These are phyloP conservation scores for Sphaerulina populicola DNA, from an alignment of 2,329 filamentous ascomycete species.

Conservation along the genomic window DNA sequence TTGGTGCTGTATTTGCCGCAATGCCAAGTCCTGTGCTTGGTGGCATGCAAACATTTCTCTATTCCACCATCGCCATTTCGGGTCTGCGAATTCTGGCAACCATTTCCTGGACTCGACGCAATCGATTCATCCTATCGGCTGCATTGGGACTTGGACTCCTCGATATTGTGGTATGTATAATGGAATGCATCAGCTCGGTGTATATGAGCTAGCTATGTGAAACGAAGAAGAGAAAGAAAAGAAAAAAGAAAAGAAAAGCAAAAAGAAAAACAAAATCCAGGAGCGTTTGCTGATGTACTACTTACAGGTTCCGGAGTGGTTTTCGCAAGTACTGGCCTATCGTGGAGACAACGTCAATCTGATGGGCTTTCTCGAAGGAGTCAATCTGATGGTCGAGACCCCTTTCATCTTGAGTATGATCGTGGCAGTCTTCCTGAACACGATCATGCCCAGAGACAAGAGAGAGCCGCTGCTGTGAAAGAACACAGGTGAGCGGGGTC, in stretches of 20 bases:
- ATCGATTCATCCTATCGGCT: constrained; percentile 59
- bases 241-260: too few species aligned
- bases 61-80: constrained; percentile 64
- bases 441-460: constrained; percentile 18
- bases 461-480: not conserved
- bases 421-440: constrained; percentile 16
- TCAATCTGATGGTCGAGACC: constrained; percentile 20
- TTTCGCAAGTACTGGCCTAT: constrained; percentile 15
- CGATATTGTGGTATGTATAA: constrained; percentile 12
- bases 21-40: constrained; percentile 29
- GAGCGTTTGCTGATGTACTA: not conserved
- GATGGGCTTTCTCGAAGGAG: constrained; percentile 17
- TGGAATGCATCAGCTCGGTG: too few species aligned
- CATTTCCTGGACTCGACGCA: constrained; percentile 63
- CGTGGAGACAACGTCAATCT: constrained; percentile 14
- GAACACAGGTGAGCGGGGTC: not conserved
- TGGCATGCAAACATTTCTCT: constrained; percentile 63
- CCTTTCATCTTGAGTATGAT: constrained; percentile 20
- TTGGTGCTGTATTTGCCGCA: constrained; percentile 17
- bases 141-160: constrained; percentile 17
- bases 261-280: too few species aligned
- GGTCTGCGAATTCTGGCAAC: constrained; percentile 65
- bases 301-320: constrained; percentile 12
- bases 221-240: too few species aligned
- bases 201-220: too few species aligned